phyloP scores from a whole-genome alignment of 352 stramenopile species.

The Globisporangium megalacanthum region DNA sequence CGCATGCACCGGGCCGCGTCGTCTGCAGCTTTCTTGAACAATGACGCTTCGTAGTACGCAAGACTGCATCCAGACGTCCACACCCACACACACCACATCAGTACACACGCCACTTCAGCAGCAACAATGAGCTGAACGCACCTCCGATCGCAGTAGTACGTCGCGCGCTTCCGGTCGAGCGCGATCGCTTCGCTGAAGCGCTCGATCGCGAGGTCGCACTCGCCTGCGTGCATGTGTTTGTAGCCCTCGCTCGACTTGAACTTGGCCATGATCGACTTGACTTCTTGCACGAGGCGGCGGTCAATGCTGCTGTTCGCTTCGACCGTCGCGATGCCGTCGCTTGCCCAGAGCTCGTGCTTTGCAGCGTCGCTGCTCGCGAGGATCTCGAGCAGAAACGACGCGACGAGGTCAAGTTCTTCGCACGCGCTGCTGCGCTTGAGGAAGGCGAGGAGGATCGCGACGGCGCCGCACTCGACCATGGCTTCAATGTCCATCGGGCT shows the following conservation, averaged over 20 bases:
- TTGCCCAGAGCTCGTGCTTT: slow-evolving; percentile 37
- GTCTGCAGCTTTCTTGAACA: slow-evolving; percentile 84
- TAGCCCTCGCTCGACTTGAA: slow-evolving; percentile 84
- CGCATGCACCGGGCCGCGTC: slow-evolving; percentile 88
- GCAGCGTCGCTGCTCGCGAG: slow-evolving; percentile 34
- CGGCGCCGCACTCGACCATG: slow-evolving; percentile 36
- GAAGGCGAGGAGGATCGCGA: slow-evolving; percentile 40
- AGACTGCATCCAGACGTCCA: slow-evolving; percentile 24
- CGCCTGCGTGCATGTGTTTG: slow-evolving; percentile 83
- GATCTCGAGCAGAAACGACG: slow-evolving; percentile 42
- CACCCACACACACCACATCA: slow-evolving; percentile 1
- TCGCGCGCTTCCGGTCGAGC: slow-evolving; percentile 81
- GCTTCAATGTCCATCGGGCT: slow-evolving; percentile 30
- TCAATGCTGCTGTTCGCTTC: slow-evolving; percentile 38
- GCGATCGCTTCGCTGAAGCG: slow-evolving; percentile 92
- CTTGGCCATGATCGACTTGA: slow-evolving; percentile 60
- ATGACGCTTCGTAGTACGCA: slow-evolving; percentile 54
- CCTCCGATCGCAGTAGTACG: slow-evolving; percentile 91
- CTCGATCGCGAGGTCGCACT: slow-evolving; percentile 86
- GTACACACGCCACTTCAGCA: neutral
- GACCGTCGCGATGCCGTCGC: slow-evolving; percentile 29
- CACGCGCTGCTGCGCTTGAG: slow-evolving; percentile 25
- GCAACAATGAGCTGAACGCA: slow-evolving; percentile 12
- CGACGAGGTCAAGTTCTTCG: slow-evolving; percentile 42
- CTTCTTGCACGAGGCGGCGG: slow-evolving; percentile 44